Conservation (phyloP, 306 rosid genomes). For the Acacia acuminata region DNA sequence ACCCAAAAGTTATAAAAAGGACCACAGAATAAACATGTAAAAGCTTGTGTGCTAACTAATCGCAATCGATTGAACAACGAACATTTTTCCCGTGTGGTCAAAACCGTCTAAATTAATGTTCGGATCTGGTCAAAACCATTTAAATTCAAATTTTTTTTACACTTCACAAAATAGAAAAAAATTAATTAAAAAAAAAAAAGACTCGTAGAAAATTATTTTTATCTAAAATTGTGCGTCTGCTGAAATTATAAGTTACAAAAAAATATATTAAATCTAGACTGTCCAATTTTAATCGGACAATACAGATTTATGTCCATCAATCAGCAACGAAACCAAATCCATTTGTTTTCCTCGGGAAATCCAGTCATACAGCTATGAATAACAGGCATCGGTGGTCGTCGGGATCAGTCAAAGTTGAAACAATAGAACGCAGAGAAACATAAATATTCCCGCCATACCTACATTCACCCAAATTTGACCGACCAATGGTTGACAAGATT, state of each 20-base stretch:
- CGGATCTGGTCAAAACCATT: too few relatives aligned
- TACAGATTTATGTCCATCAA: not conserved
- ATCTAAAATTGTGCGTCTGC: not conserved
- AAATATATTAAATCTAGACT: too few relatives aligned
- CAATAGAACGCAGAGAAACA: not conserved
- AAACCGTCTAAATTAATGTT: too few relatives aligned
- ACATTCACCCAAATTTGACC: not conserved
- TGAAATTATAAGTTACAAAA: too few relatives aligned
- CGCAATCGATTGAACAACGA: not conserved
- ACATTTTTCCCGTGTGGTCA: not conserved
- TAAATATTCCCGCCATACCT: not conserved
- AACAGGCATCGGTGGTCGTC: not conserved
- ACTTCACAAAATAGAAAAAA: too few relatives aligned
- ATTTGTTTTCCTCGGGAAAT: not conserved
- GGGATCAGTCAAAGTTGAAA: not conserved
- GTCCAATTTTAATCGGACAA: not conserved
- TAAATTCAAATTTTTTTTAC: too few relatives aligned
- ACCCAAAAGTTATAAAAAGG: not conserved
- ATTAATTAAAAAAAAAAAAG: too few relatives aligned
- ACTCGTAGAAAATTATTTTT: too few relatives aligned
- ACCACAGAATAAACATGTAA: not conserved
- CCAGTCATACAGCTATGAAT: not conserved
- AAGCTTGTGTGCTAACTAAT: not conserved
- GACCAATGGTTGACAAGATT: not conserved
- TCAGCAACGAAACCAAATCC: too few relatives aligned